Conservation (phyloP, 176 grass and related monocot genomes). For the Raddia guianensis region DNA sequence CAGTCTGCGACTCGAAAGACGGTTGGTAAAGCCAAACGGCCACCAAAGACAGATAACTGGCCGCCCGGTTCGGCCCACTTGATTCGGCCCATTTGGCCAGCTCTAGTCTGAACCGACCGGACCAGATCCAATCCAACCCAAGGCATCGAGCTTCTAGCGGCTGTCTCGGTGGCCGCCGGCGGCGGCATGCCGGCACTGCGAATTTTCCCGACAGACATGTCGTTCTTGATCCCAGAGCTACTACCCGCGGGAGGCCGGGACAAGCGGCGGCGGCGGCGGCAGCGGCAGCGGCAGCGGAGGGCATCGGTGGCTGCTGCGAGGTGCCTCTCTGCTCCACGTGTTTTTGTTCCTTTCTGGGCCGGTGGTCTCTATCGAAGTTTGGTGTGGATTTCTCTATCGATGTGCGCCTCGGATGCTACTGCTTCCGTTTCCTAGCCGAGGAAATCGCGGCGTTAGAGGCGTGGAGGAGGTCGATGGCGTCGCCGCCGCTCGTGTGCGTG, state of each 20-base stretch:
- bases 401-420: neutral
- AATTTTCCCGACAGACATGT: neutral
- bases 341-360: constrained; percentile 11
- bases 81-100: too few species aligned
- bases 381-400: neutral
- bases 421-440: neutral
- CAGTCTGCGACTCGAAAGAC: too few species aligned
- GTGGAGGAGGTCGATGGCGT: neutral
- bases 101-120: too few species aligned
- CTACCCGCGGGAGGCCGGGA: neutral
- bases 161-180: too few species aligned
- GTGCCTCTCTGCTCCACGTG: constrained; percentile 17
- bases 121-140: too few species aligned
- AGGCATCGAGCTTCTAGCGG: too few species aligned
- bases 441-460: neutral
- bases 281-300: neutral
- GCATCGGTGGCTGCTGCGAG: neutral
- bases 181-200: neutral
- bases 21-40: too few species aligned
- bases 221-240: neutral
- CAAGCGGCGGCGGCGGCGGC: neutral
- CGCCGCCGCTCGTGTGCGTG: constrained; percentile 43
- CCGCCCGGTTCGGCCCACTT: too few species aligned
- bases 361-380: neutral
- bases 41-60: too few species aligned